Percentiles rank a stretch among this genome's conserved stretches.
These are phyloP conservation scores for Candida xyloterini DNA, from an alignment of 805 yeast species.

Conservation along the genomic window DNA sequence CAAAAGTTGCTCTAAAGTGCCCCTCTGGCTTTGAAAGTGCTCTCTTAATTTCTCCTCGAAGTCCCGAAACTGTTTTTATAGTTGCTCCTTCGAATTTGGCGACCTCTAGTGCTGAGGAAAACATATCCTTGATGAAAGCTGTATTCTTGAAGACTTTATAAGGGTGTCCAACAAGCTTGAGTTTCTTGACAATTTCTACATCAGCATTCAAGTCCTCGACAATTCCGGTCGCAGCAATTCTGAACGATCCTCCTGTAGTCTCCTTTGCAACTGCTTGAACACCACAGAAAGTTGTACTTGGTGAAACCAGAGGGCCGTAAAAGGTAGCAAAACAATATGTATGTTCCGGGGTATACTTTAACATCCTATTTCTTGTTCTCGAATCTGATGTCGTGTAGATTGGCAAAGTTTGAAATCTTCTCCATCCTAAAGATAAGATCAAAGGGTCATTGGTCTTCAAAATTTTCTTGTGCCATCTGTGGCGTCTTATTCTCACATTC, in stretches of 20 bases:
- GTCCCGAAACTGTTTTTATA: slow-evolving; percentile 94
- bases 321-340: slow-evolving; percentile 94
- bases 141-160: slow-evolving; percentile 92
- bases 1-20: slow-evolving; percentile 92
- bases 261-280: slow-evolving; percentile 82
- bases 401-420: slow-evolving; percentile 96
- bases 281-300: slow-evolving; percentile 96
- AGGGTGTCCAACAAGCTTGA: slow-evolving; percentile 94
- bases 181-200: slow-evolving; percentile 90
- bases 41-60: slow-evolving; percentile 94
- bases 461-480: slow-evolving; percentile 97
- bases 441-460: slow-evolving; percentile 94
- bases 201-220: slow-evolving; percentile 89
- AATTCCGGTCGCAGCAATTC: slow-evolving; percentile 96
- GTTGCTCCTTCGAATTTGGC: slow-evolving; percentile 98
- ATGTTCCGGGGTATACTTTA: slow-evolving; percentile 97
- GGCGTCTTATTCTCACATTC: slow-evolving; percentile 93
- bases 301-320: slow-evolving; percentile 96
- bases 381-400: slow-evolving; percentile 96
- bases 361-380: slow-evolving; percentile 95
- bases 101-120: slow-evolving; percentile 85
- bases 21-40: slow-evolving; percentile 96
- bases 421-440: slow-evolving; percentile 93
- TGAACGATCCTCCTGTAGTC: slow-evolving; percentile 83
- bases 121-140: slow-evolving; percentile 97